Conservation (phyloP, 768 basidiomycete genomes). For the Pholiota molesta region DNA sequence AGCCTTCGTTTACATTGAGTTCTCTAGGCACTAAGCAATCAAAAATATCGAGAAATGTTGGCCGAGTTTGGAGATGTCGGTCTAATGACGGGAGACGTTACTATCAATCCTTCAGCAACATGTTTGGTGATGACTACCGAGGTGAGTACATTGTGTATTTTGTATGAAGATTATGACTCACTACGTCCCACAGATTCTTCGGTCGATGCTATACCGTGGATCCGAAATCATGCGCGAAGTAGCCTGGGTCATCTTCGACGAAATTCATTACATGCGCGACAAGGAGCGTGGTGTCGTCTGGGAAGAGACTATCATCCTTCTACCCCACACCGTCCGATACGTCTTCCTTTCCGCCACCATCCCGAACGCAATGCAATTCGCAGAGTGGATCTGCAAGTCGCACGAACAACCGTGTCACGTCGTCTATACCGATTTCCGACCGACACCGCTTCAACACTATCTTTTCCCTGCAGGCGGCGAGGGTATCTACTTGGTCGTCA, state of each 20-base stretch:
- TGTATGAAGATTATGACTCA: not conserved
- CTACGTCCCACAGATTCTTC: slow-evolving; percentile 74
- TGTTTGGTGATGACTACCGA: slow-evolving; percentile 99
- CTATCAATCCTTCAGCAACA: slow-evolving; percentile 95
- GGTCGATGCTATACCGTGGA: slow-evolving; percentile 98
- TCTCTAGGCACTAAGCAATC: slow-evolving; percentile 91
- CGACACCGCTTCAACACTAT: slow-evolving; percentile 97
- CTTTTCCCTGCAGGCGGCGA: slow-evolving; percentile 96
- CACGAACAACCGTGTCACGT: slow-evolving; percentile 99
- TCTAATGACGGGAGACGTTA: slow-evolving; percentile 99
- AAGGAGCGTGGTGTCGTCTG: slow-evolving; percentile 99
- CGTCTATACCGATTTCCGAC: slow-evolving; percentile 98
- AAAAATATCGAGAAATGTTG: slow-evolving; percentile 98
- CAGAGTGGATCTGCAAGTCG: slow-evolving; percentile 97
- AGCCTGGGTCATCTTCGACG: slow-evolving; percentile 99
- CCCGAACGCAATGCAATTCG: slow-evolving; percentile 99
- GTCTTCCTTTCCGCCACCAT: slow-evolving; percentile 99
- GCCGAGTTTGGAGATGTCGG: slow-evolving; percentile 98
- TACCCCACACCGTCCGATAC: slow-evolving; percentile 95
- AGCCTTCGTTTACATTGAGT: slow-evolving; percentile 23
- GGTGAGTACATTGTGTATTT: slow-evolving; percentile 45
- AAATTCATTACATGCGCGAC: slow-evolving; percentile 99
- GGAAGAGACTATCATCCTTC: slow-evolving; percentile 98
- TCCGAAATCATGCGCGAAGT: slow-evolving; percentile 99
- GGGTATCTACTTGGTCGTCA: slow-evolving; percentile 97